Evolutionary conservation across 2,329 filamentous ascomycete genomes (phyloP), one percentile per base, ranked within the genome.

Genomic region (Xylariales sp.): DNA sequence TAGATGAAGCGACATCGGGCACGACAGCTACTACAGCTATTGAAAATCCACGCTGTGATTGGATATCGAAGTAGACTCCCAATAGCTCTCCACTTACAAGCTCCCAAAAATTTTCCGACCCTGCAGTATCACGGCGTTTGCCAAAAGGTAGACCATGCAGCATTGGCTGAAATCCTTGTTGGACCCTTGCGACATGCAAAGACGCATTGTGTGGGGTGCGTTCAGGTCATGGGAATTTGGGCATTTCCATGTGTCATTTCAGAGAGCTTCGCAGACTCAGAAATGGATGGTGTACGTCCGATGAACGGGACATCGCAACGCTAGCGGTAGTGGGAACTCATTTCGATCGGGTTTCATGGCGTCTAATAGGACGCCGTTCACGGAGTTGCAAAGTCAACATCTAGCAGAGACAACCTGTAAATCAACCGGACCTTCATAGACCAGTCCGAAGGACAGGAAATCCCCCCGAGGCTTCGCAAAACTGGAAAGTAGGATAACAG

Each of bases 1-100:
- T 40, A 15, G 20, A 22, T 19, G 21, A 31, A 29, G 38, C 38
- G 38, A 40, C 38, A 40, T 40, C 38, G 38, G 38, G 28, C 38
- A 33, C 7, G 28, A 21, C 38, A 40, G 38, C 38, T 40, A 22
- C n/a, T n/a, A n/a, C n/a, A n/a, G n/a, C n/a, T n/a, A n/a, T 40
- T 6, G 28, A 40, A 32, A 40, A 33, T 14, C 16, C 4, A 19
- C n/a, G 20, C 38, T 18, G 14, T 40, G 28, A 40, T 40, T 40
- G 38, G 38, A 7, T 16, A 14, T 16, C 14, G 5, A 6, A 6
- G 16, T 21, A 20, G 15, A 27, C 11, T 19, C n/a, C n/a, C 15
- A 22, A n/a, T 12, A 39, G 37, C 16, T 21, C 25, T 19, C 27
- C 37, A 28, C 24, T 19, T 31, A 19, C 37, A 16, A n/a, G 24